Evolutionary conservation across 2,329 filamentous ascomycete species (phyloP), one percentile per base, ranked within the genome.

Genomic region (Bipolaris oryzae): DNA sequence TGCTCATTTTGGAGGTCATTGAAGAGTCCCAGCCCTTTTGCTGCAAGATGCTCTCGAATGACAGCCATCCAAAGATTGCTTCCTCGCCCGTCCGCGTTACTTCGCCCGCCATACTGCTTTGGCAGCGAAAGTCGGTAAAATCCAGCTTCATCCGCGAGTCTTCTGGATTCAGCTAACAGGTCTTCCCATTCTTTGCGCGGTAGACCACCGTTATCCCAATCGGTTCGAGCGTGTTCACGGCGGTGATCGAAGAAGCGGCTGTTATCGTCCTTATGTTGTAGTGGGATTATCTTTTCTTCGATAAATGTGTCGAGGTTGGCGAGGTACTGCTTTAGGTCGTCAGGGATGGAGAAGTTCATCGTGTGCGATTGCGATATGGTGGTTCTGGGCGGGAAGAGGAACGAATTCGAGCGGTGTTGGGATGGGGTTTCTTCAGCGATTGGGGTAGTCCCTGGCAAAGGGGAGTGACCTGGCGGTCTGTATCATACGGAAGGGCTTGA

Each of bases 1-100:
- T 87, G 85, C 73, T 88, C 85, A 60, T 83, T 88, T 70, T 88
- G 85, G 50, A 88, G 74, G 66, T 88, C 86, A 62, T 88, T 88
- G 66, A 85, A 85, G 5, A 88, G 75, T 1, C 85, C 82, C 16
- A 88, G 64, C 0, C 85, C 85, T 60, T 87, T 84, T 3, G 81
- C 79, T 2, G 85, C 81, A 16, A 88, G 76, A 65, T 88, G 84
- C 65, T 85, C 84, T 15, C 85, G 74, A 39, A 87, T 84, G 1
- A 84, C 84, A 6, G 84, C 82, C 85, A 88, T 88, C 82, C 83
- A 87, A 3, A 88, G 76, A 67, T 88, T 87, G 34, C 76, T 78
- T 6, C 81, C 78, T 2, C 75, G 72, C 0, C 77, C 79, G 33
- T 73, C 71, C 15, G 64, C 69, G 58, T 76, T 74, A 39, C 80